These are phyloP conservation scores for Lipomyces starkeyi DNA, from an alignment of 805 yeast species.

Conservation along the genomic window DNA sequence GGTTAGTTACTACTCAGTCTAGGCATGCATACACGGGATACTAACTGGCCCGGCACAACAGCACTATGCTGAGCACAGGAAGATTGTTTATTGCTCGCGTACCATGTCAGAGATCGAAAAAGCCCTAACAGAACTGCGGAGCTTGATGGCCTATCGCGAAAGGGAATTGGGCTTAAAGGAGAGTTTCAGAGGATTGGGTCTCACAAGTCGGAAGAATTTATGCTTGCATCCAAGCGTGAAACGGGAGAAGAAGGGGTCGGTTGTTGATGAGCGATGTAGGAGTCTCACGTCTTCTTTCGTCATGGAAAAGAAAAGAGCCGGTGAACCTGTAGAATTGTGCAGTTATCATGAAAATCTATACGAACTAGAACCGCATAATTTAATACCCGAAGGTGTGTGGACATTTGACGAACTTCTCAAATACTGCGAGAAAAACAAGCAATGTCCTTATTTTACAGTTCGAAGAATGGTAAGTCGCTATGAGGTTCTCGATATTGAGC, in stretches of 20 bases:
- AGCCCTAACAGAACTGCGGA: slow-evolving; percentile 88
- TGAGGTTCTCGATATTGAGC: background rate
- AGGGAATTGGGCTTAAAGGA: slow-evolving; percentile 84
- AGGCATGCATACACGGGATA: background rate
- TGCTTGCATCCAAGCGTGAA: slow-evolving; percentile 89
- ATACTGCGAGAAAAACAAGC: slow-evolving; percentile 77
- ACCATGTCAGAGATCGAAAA: slow-evolving; percentile 99
- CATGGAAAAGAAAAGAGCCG: slow-evolving; percentile 65
- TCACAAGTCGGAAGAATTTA: slow-evolving; percentile 91
- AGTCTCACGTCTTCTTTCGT: slow-evolving; percentile 91
- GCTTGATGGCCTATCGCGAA: slow-evolving; percentile 84
- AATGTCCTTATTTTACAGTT: slow-evolving; percentile 96
- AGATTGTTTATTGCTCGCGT: slow-evolving; percentile 96
- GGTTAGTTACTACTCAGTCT: slow-evolving; percentile 41
- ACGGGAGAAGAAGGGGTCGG: slow-evolving; percentile 85
- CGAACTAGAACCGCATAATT: slow-evolving; percentile 83
- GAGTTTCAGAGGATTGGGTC: slow-evolving; percentile 91
- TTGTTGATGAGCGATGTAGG: slow-evolving; percentile 96
- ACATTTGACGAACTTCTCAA: slow-evolving; percentile 84
- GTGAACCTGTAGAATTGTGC: slow-evolving; percentile 70
- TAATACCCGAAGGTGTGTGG: slow-evolving; percentile 91
- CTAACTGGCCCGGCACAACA: slow-evolving; percentile 41
- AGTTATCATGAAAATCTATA: slow-evolving; percentile 89
- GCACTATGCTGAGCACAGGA: slow-evolving; percentile 87
- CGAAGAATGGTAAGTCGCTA: slow-evolving; percentile 87